These are phyloP conservation scores for Xerocomus nothofagi DNA, from an alignment of 1,284 basidiomycete species.

Conservation along the genomic window DNA sequence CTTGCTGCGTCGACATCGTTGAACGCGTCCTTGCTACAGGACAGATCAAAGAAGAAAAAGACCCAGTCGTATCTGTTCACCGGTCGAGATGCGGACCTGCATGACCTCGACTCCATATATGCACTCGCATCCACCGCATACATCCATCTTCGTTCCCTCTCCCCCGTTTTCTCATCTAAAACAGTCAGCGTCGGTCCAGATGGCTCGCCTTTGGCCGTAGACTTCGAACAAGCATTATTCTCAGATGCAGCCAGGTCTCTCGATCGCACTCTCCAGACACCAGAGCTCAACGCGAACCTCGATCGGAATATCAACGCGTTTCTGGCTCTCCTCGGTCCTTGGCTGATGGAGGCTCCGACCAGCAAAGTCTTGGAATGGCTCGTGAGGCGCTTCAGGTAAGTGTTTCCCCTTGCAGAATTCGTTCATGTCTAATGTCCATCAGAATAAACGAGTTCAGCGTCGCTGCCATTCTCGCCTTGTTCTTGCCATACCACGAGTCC, in stretches of 20 bases:
- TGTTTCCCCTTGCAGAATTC: not conserved
- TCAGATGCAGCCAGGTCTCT: conserved; percentile 73
- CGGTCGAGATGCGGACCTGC: conserved; percentile 72
- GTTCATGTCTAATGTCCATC: not conserved
- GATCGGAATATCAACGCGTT: conserved; percentile 64
- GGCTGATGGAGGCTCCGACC: conserved; percentile 80
- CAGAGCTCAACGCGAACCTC: conserved; percentile 64
- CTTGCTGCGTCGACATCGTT: conserved; percentile 80
- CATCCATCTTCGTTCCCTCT: conserved; percentile 69
- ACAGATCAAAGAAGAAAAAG: conserved; percentile 59
- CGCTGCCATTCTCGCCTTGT: conserved; percentile 74
- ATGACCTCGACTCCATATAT: conserved; percentile 87
- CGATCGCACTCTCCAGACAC: conserved; percentile 81
- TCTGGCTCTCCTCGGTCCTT: conserved; percentile 73
- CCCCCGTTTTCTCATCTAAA: conserved; percentile 47
- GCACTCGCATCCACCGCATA: conserved; percentile 84
- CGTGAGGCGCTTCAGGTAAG: conserved; percentile 87
- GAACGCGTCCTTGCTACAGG: conserved; percentile 75
- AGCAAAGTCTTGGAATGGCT: conserved; percentile 96
- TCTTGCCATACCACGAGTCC: conserved; percentile 94
- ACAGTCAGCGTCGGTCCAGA: conserved; percentile 14
- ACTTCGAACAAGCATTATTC: conserved; percentile 80
- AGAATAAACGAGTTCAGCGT: conserved; percentile 96
- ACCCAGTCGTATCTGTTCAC: conserved; percentile 85
- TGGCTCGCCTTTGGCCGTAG: conserved; percentile 34